Base-by-base conservation (phyloP, 1,139 yeast species). In the Scheffersomyces lignicola region DNA sequence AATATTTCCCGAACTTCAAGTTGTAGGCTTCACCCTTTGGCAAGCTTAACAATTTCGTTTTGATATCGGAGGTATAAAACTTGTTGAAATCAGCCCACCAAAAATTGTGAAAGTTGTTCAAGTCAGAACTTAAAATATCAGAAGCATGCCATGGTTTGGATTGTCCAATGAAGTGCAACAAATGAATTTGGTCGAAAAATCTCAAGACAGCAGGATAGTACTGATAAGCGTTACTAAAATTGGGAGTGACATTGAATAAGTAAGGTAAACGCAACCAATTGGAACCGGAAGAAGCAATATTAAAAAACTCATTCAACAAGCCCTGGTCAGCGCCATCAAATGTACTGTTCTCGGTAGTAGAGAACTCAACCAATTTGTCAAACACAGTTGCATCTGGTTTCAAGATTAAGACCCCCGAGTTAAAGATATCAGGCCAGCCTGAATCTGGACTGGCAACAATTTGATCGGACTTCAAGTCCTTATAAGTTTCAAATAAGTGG, bases 341-440 rank as follows among this genome's bases (percentile, higher is more conserved):
- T 0, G 60, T 47, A 14, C 41, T 34, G 12, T 37, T 37, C n/a
- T 38, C 45, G n/a, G 32, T 34, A 4, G 24, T 35, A 3, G 48
- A 38, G 24, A 44, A 49, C 7, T 39, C 46, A 16, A 48, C 32
- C 39, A 61, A 52, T 22, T 48, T 42, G 10, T 40, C 37, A 37
- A 44, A 58, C 9, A 52, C 51, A 3, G 31, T 31, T 8, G 34
- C 30, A 36, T 42, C 41, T 6, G 66, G 66, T 38, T 51, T 54
- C 32, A 59, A 44, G n/a, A 57, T 48, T 34, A 61, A 48, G 10
- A 61, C 58, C 3, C 66, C 66, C 8, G 62, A 54, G 41, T 61
- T 61, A 47, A 60, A 61, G 32, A 58, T 58, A 43, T 61, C 67
- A 8, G 67, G 67, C 65, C 67, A 60, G n/a, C 67, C 67, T 7